Conservation (phyloP, 352 stramenopile genomes). For the Phytopythium chamaehyphon region DNA sequence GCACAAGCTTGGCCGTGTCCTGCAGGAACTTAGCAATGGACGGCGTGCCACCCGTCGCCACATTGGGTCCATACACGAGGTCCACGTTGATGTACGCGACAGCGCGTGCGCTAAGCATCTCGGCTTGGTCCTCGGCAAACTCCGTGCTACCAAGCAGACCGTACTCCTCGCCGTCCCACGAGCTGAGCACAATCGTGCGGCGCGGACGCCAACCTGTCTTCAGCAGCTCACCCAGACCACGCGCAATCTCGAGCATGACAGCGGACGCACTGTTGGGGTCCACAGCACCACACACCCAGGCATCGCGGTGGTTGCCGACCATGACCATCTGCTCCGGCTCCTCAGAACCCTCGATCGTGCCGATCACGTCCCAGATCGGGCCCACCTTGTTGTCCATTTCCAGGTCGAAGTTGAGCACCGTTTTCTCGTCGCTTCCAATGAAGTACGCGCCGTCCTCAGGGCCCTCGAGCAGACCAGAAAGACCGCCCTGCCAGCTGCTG, state of each 20-base stretch:
- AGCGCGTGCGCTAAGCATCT: slow-evolving; percentile 23
- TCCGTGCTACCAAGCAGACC: slow-evolving; percentile 56
- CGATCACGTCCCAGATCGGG: slow-evolving; percentile 87
- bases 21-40: slow-evolving; percentile 34
- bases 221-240: slow-evolving; percentile 46
- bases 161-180: slow-evolving; percentile 75
- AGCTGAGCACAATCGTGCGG: slow-evolving; percentile 64
- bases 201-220: slow-evolving; percentile 49
- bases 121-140: slow-evolving; percentile 37
- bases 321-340: slow-evolving; percentile 61
- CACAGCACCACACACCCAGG: slow-evolving; percentile 78
- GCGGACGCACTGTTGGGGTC: slow-evolving; percentile 76
- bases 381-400: slow-evolving; percentile 68
- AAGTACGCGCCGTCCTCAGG: slow-evolving; percentile 74
- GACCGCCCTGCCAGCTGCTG: slow-evolving; percentile 45
- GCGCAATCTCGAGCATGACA: slow-evolving; percentile 66
- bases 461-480: slow-evolving; percentile 80
- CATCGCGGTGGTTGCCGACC: slow-evolving; percentile 83
- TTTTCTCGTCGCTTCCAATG: slow-evolving; percentile 52
- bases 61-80: slow-evolving; percentile 29
- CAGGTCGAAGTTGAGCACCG: slow-evolving; percentile 49
- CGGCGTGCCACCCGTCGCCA: slow-evolving; percentile 36
- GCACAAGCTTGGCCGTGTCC: slow-evolving; percentile 25
- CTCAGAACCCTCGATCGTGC: slow-evolving; percentile 51
- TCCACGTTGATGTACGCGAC: slow-evolving; percentile 68